Base-by-base conservation (phyloP, 2,329 filamentous ascomycete genomes). In the Aspergillus sp. region DNA sequence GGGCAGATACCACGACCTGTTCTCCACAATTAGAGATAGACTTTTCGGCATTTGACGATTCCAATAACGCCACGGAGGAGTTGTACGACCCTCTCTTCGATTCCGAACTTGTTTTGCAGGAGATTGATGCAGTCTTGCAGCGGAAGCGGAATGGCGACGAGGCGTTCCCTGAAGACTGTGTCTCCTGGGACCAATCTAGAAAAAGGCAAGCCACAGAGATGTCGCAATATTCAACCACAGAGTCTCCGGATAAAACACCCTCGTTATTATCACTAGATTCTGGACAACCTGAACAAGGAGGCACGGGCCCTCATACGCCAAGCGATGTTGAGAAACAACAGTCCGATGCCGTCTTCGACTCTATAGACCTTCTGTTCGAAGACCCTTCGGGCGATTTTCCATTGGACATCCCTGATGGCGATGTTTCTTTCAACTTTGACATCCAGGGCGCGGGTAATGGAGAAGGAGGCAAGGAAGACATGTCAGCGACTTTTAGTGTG, bases 141-240 rank as follows among this genome's bases (percentile, higher is more conserved):
- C 64, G 59, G 38, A 73, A 74, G 57, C 69, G 70, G 19, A 41
- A 59, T 19, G 62, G 63, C 13, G 66, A 69, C 15, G 64, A 68
- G 19, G 65, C 68, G 6, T 70, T 70, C 32, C 15, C 50, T 10
- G 61, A 55, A 30, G 68, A 68, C 10, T 53, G 57, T 17, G 51
- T 59, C 11, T 19, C 53, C n/a, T 65, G 56, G 61, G 48, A 48
- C 17, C 58, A 54, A n/a, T 57, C 61, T 19, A 65, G 61, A 25
- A 71, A 71, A 54, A 65, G 61, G 54, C 65, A 56, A 30, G 48
- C 59, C 17, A 11, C 66, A 5, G 60, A 68, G 19, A 30, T 39
- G 13, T 44, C 41, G 5, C 58, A 47, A 36, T 36, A 60, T 19
- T 23, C 36, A 36, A 47, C 41, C 19, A 57, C 57, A 21, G 50